Evolutionary conservation across 768 basidiomycete species (phyloP), one percentile per base, ranked within the genome.

Genomic region (Coprinopsis cinerea): DNA sequence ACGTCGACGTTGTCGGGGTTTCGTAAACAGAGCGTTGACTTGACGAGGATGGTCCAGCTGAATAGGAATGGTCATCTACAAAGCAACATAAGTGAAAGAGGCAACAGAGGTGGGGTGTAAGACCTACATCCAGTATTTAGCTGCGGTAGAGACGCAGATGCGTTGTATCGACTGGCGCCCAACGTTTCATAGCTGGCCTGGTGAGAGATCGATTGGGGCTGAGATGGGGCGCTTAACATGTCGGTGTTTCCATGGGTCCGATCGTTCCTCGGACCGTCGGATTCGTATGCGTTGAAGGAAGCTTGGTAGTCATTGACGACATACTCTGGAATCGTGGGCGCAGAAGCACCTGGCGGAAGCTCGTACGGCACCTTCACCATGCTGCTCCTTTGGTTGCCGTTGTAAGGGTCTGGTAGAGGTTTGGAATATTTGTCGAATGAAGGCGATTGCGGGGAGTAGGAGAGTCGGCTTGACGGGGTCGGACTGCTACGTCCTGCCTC

Each of bases 281-380:
- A 28, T 26, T 43, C 45, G 25, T 53, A 48, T 15, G 45, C 36
- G n/a, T 53, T 23, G 46, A 35, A 47, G 30, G 47, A 43, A 17
- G 23, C 3, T 13, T 49, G 37, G 35, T 49, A 52, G 40, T 48
- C 22, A 53, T 36, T 6, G 54, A 51, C 49, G 26, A 37, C 11
- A 43, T 51, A 42, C 15, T 39, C 15, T 2, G 52, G 25, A 27
- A 43, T 47, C 4, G 43, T n/a, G 28, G 54, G 35, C 7, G 44
- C 43, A 25, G 35, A 51, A 18, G 64, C 57, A 27, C 67, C 68
- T 34, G 69, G 24, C 17, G 48, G n/a, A n/a, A n/a, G 48, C 18
- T 40, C 26, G 4, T 26, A 20, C 11, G 11, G 17, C 17, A 25
- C n/a, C 15, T 40, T 25, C 20, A 17, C 1, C 7, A 13, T 17